These are phyloP conservation scores for Helichrysum umbraculigerum DNA, from an alignment of 129 eudicot genomes.

Conservation along the genomic window DNA sequence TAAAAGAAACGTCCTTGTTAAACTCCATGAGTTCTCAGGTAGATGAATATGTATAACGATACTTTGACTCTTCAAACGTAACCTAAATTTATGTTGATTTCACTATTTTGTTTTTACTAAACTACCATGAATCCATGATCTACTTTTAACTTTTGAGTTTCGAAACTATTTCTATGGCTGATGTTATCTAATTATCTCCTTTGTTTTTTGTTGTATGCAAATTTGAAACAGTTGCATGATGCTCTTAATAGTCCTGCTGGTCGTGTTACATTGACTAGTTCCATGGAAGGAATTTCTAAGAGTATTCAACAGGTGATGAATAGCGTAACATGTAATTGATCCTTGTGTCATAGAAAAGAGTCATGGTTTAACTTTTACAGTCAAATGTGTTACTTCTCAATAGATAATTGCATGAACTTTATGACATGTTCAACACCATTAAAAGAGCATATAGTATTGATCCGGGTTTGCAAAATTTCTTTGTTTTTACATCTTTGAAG, in stretches of 20 bases:
- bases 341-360: neutral
- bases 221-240: conserved; percentile 55
- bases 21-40: conserved; percentile 84
- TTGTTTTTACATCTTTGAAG: too few relatives aligned
- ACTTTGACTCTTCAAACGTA: neutral
- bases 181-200: conserved; percentile 1
- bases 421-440: too few relatives aligned
- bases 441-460: too few relatives aligned
- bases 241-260: conserved; percentile 64
- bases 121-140: too few relatives aligned
- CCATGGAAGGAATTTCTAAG: conserved; percentile 17
- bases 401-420: too few relatives aligned
- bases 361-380: neutral
- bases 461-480: too few relatives aligned
- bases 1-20: conserved; percentile 78
- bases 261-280: conserved; percentile 36
- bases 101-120: neutral
- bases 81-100: conserved; percentile 11
- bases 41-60: neutral
- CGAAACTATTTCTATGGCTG: neutral
- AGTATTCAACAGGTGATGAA: conserved; percentile 4
- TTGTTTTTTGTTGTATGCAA: neutral
- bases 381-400: too few relatives aligned
- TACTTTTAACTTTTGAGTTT: too few relatives aligned
- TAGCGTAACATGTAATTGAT: conserved; percentile 3